Evolutionary conservation across 2,329 filamentous ascomycete genomes (phyloP), one percentile per base, ranked within the genome.

Genomic region (Alternaria rosae): DNA sequence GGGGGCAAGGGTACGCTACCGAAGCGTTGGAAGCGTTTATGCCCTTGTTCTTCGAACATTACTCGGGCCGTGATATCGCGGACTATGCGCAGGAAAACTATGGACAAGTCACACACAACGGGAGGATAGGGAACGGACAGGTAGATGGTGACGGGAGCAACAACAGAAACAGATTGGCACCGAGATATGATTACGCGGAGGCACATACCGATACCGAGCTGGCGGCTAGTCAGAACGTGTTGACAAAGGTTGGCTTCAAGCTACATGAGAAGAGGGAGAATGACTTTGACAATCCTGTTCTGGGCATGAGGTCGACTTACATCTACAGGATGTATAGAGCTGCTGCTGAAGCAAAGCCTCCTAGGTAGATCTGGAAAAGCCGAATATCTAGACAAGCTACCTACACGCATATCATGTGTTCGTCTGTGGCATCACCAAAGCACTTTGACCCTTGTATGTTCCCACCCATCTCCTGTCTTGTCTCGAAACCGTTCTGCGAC

Each of bases 161-260:
- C 32, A 41, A 25, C 6, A 26, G 21, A 20, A 48, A 25, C 26
- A 42, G 13, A 20, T 26, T 61, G n/a, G 59, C 59, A 21, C 59
- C 59, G 17, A 43, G 50, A 47, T 62, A 57, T 26, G 64, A 66
- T 8, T 76, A 78, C 56, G 68, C 82, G 20, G 79, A 81, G 63
- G 81, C 85, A 1, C 74, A 85, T 7, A 85, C 85, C 10, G 81
- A 85, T 38, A 74, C 74, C 1, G 71, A 74, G 12, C 89, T 91
- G 68, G 57, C 61, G 8, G 80, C 79, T 4, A 91, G 89, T 67
- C 83, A 84, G 60, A 81, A 81, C 4, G 85, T 92, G 8, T 66
- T 91, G 57, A 69, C 74, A 50, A 90, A 89, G 71, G 76, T 72
- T 13, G 88, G 88, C 1, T 88, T 90, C 65, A 77, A 78, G 67